phyloP scores from a whole-genome alignment of 768 basidiomycete species.

The Termitomyces sp. region DNA sequence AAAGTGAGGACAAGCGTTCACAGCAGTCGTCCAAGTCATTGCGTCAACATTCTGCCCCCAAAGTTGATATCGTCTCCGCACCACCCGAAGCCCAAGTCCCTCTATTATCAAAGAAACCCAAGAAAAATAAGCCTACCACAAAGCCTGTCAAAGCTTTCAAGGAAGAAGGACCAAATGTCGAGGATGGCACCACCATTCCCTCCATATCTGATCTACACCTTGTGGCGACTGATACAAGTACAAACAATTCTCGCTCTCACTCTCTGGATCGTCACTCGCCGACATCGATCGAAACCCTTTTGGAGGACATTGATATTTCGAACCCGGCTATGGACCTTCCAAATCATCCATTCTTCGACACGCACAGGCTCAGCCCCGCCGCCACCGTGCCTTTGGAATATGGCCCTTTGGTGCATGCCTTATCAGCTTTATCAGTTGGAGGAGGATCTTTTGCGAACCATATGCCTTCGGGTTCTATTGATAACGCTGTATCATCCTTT shows the following conservation, averaged over 20 bases:
- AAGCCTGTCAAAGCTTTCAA: slow-evolving; percentile 56
- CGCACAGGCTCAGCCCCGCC: slow-evolving; percentile 67
- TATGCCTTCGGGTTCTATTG: slow-evolving; percentile 85
- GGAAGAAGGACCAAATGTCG: slow-evolving; percentile 47
- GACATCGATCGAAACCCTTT: slow-evolving; percentile 57
- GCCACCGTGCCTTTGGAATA: slow-evolving; percentile 82
- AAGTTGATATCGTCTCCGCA: slow-evolving; percentile 18
- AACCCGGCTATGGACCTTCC: slow-evolving; percentile 64
- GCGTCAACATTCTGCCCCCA: slow-evolving; percentile 10
- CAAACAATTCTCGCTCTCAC: slow-evolving; percentile 58
- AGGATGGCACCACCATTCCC: slow-evolving; percentile 39
- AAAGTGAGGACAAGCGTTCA: slow-evolving; percentile 19
- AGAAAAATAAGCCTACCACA: slow-evolving; percentile 69
- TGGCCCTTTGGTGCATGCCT: slow-evolving; percentile 79
- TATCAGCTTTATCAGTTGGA: slow-evolving; percentile 83
- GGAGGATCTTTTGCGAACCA: slow-evolving; percentile 82
- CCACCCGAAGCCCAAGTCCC: slow-evolving; percentile 56
- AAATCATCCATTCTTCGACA: slow-evolving; percentile 74
- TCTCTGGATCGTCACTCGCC: slow-evolving; percentile 52
- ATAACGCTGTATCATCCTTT: slow-evolving; percentile 87
- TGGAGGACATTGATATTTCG: slow-evolving; percentile 62
- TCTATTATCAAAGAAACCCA: slow-evolving; percentile 78
- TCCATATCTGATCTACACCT: slow-evolving; percentile 49
- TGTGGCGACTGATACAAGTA: slow-evolving; percentile 43
- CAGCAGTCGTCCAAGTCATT: slow-evolving; percentile 5